Conservation (phyloP, 2,329 filamentous ascomycete genomes). For the Cladosporium sp. region DNA sequence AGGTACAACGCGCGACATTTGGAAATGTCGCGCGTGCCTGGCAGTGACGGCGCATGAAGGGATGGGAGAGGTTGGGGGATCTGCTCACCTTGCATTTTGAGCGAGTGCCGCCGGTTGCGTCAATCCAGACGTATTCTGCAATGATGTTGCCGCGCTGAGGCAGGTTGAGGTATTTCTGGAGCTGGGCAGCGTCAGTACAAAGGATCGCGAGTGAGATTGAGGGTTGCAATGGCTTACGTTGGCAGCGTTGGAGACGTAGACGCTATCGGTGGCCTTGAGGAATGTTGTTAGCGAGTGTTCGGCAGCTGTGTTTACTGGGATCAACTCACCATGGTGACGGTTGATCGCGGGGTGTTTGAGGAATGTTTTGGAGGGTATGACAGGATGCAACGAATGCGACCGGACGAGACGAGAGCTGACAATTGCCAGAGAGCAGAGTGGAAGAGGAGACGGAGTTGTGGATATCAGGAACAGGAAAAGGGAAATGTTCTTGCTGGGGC, state of each 20-base stretch:
- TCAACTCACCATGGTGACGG: slow-evolving; percentile 25
- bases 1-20: slow-evolving; percentile 8
- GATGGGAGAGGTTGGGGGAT: neutral
- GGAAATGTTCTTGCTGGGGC: neutral
- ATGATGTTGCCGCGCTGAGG: slow-evolving; percentile 86
- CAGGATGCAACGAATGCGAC: neutral
- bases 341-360: slow-evolving; percentile 21
- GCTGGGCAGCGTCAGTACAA: slow-evolving; percentile 57
- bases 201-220: neutral
- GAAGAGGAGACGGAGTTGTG: neutral
- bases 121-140: slow-evolving; percentile 97
- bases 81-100: slow-evolving; percentile 90
- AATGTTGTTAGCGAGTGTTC: slow-evolving; percentile 12
- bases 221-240: slow-evolving; percentile 42
- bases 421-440: slow-evolving; percentile 13
- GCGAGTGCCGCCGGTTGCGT: slow-evolving; percentile 76
- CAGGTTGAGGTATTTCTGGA: slow-evolving; percentile 88
- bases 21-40: neutral
- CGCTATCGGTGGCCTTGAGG: slow-evolving; percentile 28
- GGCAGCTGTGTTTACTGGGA: slow-evolving; percentile 7
- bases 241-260: slow-evolving; percentile 49
- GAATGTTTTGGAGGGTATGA: slow-evolving; percentile 12
- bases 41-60: neutral
- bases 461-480: neutral
- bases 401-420: neutral